These are phyloP conservation scores for Xylaria sp. DNA, from an alignment of 2,329 filamentous ascomycete genomes.

Conservation along the genomic window DNA sequence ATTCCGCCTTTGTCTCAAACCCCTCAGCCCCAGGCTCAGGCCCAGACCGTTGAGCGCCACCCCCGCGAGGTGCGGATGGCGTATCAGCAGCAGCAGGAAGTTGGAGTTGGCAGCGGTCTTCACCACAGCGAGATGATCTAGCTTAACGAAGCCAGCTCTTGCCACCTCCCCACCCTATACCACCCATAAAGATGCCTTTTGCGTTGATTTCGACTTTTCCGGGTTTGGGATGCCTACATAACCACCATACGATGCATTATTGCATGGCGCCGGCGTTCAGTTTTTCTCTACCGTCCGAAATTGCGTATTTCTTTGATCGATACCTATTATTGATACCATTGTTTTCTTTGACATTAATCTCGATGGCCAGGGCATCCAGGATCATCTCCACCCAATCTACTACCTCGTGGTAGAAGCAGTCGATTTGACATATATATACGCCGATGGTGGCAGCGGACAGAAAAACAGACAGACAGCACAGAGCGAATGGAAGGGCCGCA, in stretches of 20 bases:
- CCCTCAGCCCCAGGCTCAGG: conserved; percentile 29
- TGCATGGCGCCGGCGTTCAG: conserved; percentile 48
- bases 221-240: conserved; percentile 4
- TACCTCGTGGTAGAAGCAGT: not conserved
- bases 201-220: conserved; percentile 9
- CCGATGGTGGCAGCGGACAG: not conserved
- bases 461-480: conserved; percentile 1
- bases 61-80: conserved; percentile 47
- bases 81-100: conserved; percentile 44
- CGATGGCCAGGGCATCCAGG: not conserved
- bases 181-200: not conserved
- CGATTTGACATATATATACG: not conserved
- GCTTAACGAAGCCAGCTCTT: conserved; percentile 15
- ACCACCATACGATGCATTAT: conserved; percentile 33
- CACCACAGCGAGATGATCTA: conserved; percentile 63
- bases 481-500: not conserved
- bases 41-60: conserved; percentile 38
- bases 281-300: conserved; percentile 7
- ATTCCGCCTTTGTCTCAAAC: conserved; percentile 41
- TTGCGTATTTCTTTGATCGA: conserved; percentile 29
- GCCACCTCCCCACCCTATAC: not conserved
- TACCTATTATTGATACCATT: conserved; percentile 20
- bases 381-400: not conserved
- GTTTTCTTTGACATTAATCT: not conserved
- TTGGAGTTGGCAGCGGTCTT: conserved; percentile 57